These are phyloP conservation scores for Lipomyces yamadae DNA, from an alignment of 805 yeast species.

Conservation along the genomic window DNA sequence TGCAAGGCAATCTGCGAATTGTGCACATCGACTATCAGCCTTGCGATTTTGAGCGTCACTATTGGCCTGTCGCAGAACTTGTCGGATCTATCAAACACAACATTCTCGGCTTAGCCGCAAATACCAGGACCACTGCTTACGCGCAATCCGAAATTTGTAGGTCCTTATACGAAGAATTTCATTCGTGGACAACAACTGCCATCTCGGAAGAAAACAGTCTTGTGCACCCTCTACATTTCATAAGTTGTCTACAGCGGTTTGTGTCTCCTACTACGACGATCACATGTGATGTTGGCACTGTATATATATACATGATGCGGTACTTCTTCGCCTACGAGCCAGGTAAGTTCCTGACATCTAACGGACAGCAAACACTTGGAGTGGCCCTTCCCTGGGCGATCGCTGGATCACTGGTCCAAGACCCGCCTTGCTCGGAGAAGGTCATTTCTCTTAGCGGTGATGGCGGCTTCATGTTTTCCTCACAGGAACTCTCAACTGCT, in stretches of 20 bases:
- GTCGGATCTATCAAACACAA: background rate
- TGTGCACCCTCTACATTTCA: background rate
- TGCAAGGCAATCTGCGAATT: background rate
- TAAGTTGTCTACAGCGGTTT: background rate
- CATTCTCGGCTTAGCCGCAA: background rate
- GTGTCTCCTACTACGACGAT: background rate
- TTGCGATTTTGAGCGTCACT: background rate
- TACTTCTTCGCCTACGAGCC: conserved; percentile 2
- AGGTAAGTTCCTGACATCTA: background rate
- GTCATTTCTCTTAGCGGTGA: background rate
- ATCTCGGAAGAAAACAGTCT: background rate
- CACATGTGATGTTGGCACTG: background rate
- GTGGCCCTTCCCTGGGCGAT: background rate
- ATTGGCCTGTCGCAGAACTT: background rate
- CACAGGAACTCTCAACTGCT: background rate
- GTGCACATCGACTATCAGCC: background rate
- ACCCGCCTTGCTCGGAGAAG: background rate
- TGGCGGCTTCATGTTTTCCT: background rate
- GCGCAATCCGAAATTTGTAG: background rate
- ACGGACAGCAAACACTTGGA: background rate
- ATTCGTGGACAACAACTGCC: background rate
- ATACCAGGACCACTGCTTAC: background rate
- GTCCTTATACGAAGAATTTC: background rate
- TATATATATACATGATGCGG: background rate
- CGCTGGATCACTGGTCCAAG: background rate